Evolutionary conservation across 495 filamentous ascomycete species (phyloP).

Genomic region (Penicillium coprophilum): DNA sequence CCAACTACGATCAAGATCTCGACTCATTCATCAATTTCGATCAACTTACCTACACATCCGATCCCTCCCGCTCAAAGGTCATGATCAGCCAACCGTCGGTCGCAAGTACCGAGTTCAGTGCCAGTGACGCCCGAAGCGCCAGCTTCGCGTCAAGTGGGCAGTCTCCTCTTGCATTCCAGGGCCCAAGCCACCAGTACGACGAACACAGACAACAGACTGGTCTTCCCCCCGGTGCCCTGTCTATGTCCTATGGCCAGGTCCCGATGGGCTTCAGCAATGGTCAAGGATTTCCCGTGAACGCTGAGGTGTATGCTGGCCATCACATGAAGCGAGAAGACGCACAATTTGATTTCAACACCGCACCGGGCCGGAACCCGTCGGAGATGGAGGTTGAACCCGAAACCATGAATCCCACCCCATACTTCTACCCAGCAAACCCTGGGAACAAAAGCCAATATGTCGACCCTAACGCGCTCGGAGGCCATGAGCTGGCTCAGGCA

Average conservation of each 20-base stretch:
- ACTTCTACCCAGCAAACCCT: constrained; percentile 41
- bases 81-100: constrained; percentile 40
- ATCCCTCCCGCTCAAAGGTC: constrained; percentile 42
- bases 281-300: constrained; percentile 46
- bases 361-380: constrained; percentile 48
- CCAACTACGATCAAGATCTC: constrained; percentile 47
- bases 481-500: constrained; percentile 50
- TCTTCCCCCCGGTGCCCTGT: constrained; percentile 74
- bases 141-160: constrained; percentile 44
- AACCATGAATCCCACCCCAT: constrained; percentile 63
- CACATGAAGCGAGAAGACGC: constrained; percentile 55
- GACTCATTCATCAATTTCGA: constrained; percentile 53
- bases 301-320: constrained; percentile 44
- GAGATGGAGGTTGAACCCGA: constrained; percentile 58
- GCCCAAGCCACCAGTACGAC: constrained; percentile 89
- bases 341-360: constrained; percentile 54
- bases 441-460: constrained; percentile 53
- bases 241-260: constrained; percentile 63
- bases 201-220: constrained; percentile 90
- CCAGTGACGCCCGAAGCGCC: constrained; percentile 40
- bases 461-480: constrained; percentile 68
- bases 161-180: constrained; percentile 61
- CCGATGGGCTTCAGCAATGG: constrained; percentile 53
- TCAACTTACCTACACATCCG: constrained; percentile 47
- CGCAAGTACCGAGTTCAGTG: constrained; percentile 38